Percentiles rank a stretch among this genome's conserved stretches.
Conservation (phyloP, 768 basidiomycete species). For the Boletus patriciae region DNA sequence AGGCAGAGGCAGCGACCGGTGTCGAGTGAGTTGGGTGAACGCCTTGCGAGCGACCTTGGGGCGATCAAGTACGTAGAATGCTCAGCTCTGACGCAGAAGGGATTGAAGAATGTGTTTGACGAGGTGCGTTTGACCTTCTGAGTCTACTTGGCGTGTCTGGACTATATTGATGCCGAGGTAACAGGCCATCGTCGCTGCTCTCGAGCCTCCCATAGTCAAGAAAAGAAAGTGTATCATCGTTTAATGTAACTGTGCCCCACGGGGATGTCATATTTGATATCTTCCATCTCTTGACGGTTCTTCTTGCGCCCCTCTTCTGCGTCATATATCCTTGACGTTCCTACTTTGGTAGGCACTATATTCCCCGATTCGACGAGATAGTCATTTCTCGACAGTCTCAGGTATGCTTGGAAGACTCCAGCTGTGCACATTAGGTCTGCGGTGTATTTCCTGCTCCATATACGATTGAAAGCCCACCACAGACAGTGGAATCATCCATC, state of each 20-base stretch:
- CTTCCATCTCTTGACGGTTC: constrained; percentile 37
- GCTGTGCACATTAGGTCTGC: not conserved
- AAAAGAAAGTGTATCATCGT: constrained; percentile 82
- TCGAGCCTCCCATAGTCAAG: constrained; percentile 94
- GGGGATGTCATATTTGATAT: constrained; percentile 32
- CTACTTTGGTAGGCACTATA: not conserved
- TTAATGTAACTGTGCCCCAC: constrained; percentile 45
- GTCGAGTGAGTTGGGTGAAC: constrained; percentile 81
- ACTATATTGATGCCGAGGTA: constrained; percentile 9
- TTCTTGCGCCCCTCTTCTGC: constrained; percentile 30
- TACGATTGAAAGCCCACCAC: not conserved
- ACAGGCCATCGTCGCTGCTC: constrained; percentile 94
- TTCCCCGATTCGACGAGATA: not conserved
- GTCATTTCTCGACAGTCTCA: too few species aligned
- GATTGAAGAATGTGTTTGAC: constrained; percentile 99
- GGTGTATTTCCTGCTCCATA: not conserved
- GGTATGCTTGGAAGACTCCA: too few species aligned
- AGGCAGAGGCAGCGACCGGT: constrained; percentile 97
- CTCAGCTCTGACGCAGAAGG: constrained; percentile 98
- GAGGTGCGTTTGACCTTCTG: constrained; percentile 62
- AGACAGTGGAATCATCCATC: not conserved
- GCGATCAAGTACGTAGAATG: constrained; percentile 99
- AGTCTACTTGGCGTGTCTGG: not conserved
- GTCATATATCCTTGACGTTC: constrained; percentile 39
- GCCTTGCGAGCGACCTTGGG: constrained; percentile 94